Percentiles rank a stretch among this genome's conserved stretches.
These are phyloP conservation scores for Strombidium stylifer DNA, from an alignment of 73 alveolate genomes.

Conservation along the genomic window DNA sequence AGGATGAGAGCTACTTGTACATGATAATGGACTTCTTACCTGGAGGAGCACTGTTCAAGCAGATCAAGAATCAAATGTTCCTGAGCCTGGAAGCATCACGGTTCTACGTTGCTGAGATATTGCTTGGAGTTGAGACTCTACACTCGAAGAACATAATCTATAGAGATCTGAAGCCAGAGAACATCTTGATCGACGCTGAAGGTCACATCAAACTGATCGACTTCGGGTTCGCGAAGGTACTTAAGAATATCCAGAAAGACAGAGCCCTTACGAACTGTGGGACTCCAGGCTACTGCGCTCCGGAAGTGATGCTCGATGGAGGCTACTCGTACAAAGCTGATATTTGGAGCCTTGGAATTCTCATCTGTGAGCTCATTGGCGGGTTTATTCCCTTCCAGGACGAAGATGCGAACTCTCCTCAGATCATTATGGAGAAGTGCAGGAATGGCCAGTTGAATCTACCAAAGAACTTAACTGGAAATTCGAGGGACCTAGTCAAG, in stretches of 20 bases:
- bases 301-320: constrained; percentile 59
- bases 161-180: constrained; percentile 39
- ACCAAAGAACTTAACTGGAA: constrained; percentile 11
- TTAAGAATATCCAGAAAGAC: constrained; percentile 16
- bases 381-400: constrained; percentile 59
- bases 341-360: constrained; percentile 64
- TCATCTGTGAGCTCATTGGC: constrained; percentile 48
- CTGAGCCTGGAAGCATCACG: constrained; percentile 1
- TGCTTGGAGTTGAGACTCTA: constrained; percentile 15
- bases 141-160: constrained; percentile 14
- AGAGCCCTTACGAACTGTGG: constrained; percentile 64
- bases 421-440: not conserved
- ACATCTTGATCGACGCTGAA: constrained; percentile 33
- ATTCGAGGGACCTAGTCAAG: constrained; percentile 45
- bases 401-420: constrained; percentile 31
- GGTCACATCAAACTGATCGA: constrained; percentile 26
- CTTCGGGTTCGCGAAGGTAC: constrained; percentile 35
- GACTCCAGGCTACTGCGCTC: constrained; percentile 74
- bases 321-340: constrained; percentile 65
- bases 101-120: constrained; percentile 30
- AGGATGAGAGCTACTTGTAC: constrained; percentile 57
- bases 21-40: constrained; percentile 50
- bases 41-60: constrained; percentile 56
- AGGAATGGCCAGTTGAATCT: constrained; percentile 2
- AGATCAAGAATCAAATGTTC: no score